phyloP scores from a whole-genome alignment of 176 grass and related monocot genomes.

The Oryza brachyantha region DNA sequence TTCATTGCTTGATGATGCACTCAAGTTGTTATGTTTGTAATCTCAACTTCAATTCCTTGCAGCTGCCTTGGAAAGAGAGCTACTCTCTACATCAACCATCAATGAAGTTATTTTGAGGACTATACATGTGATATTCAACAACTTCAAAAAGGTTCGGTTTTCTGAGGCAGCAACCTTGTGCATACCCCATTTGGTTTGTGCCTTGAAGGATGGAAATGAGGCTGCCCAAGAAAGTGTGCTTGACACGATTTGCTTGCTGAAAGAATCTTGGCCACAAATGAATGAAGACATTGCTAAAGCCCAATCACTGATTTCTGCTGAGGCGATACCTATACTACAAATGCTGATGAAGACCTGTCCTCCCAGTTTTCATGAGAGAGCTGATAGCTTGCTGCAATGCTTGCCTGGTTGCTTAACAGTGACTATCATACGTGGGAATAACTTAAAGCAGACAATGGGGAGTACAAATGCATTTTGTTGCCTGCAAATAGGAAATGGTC shows the following conservation, averaged over 20 bases:
- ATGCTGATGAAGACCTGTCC: slow-evolving; percentile 92
- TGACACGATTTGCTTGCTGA: slow-evolving; percentile 83
- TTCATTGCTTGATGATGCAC: neutral
- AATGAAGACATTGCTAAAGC: slow-evolving; percentile 93
- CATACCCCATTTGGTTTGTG: slow-evolving; percentile 86
- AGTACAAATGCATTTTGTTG: slow-evolving; percentile 95
- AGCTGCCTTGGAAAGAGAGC: slow-evolving; percentile 82
- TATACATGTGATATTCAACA: slow-evolving; percentile 82
- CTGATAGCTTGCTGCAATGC: slow-evolving; percentile 83
- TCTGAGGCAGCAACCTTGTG: slow-evolving; percentile 93
- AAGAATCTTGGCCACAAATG: slow-evolving; percentile 93
- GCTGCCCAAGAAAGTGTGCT: slow-evolving; percentile 83
- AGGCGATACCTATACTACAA: slow-evolving; percentile 85
- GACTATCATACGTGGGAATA: slow-evolving; percentile 88
- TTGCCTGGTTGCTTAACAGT: slow-evolving; percentile 92
- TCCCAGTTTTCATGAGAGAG: slow-evolving; percentile 91
- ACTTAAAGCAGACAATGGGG: slow-evolving; percentile 95
- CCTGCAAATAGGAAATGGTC: slow-evolving; percentile 92
- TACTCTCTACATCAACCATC: slow-evolving; percentile 75
- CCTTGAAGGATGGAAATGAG: slow-evolving; percentile 75
- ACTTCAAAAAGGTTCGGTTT: slow-evolving; percentile 86
- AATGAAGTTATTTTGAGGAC: slow-evolving; percentile 82
- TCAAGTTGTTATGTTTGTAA: slow-evolving; percentile 24
- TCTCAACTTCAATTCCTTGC: slow-evolving; percentile 35
- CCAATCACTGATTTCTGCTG: slow-evolving; percentile 87